Evolutionary conservation across 306 rosid species (phyloP).

Genomic region (Dalbergia cochinchinensis): DNA sequence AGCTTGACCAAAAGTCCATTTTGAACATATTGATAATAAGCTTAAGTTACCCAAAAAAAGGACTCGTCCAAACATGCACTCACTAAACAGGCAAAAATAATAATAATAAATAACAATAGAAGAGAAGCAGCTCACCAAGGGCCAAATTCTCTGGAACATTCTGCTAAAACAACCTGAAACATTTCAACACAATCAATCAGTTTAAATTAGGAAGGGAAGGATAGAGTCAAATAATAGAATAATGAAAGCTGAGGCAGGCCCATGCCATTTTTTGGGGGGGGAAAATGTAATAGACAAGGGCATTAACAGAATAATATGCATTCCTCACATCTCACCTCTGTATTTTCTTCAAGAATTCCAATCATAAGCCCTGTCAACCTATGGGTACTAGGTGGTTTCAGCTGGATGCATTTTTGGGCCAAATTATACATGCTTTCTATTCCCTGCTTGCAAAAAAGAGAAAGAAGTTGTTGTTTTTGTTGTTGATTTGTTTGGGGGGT

Average conservation of each 20-base stretch:
- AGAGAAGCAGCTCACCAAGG: constrained; percentile 79
- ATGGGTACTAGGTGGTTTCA: constrained; percentile 71
- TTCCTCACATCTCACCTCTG: constrained; percentile 65
- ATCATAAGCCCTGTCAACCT: constrained; percentile 72
- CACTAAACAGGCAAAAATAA: constrained; percentile 1
- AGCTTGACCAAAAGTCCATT: constrained; percentile 13
- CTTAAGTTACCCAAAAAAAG: constrained; percentile 2
- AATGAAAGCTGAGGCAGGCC: constrained; percentile 9
- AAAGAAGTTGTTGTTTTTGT: too few species aligned
- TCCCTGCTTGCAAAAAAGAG: constrained; percentile 62
- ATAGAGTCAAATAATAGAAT: constrained; percentile 16
- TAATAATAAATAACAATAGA: constrained; percentile 14
- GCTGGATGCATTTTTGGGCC: constrained; percentile 83
- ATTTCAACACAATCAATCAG: constrained; percentile 46
- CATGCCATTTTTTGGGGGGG: background rate
- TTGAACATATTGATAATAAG: constrained; percentile 15
- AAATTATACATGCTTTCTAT: constrained; percentile 85
- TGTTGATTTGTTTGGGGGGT: too few species aligned
- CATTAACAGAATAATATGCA: constrained; percentile 17
- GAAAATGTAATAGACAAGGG: background rate
- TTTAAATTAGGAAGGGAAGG: constrained; percentile 34
- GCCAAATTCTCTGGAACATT: constrained; percentile 90
- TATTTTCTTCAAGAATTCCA: constrained; percentile 89
- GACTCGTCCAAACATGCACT: constrained; percentile 10
- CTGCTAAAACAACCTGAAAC: constrained; percentile 92